Base-by-base conservation (phyloP, 2,329 filamentous ascomycete species). In the Xylariaceae sp. region DNA sequence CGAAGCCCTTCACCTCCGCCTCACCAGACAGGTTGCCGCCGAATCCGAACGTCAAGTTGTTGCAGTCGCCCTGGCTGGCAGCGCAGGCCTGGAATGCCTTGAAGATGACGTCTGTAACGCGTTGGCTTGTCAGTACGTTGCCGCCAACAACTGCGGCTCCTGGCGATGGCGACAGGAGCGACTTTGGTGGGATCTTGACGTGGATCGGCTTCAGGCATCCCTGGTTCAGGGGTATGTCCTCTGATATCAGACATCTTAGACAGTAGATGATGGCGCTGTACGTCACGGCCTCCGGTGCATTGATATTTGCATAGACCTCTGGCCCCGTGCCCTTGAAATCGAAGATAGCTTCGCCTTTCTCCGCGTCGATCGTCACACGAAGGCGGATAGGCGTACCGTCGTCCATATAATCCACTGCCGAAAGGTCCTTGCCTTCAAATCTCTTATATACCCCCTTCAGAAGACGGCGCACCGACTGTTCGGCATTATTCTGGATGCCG, bases 211-310 rank as follows among this genome's bases (percentile, higher is more conserved):
- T 84, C 5, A 90, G 73, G 58, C 87, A 90, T 57, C 87, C 87
- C 72, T 91, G 87, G 68, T 91, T 91, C 2, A 91, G 75, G 0
- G 87, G 87, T 10, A 91, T 89, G 61, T 90, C 87, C 64, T 88
- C 81, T 30, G 80, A 83, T 64, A 91, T 89, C 53, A 91, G 75
- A 63, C 84, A 87, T 30, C 87, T 81, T 19, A 91, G 74, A 63
- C 86, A 90, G 74, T 91, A 91, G 63, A 91, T 90, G 63, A 90
- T 89, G 21, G 87, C 87, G 3, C 80, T 85, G 70, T 88, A 89
- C 0, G 87, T 89, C 40, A 91, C 85, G 1, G 87, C 87, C 70
- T 88, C 82, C 0, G 87, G 87, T 0, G 87, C 87, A 63, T 90
- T 90, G 70, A 84, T 85, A 62, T 89, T 89, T 32, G 77, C 85